Percentiles rank a stretch among this genome's conserved stretches.
These are phyloP conservation scores for barley (Hordeum vulgare) DNA, from an alignment of 176 grass and related monocot species.

Conservation along the genomic window MorexV3_pseudomolecules_assembly NC_058518.1:370330385-370330884, in stretches of 20 bases:
- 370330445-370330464: conserved; percentile 85
- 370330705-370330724: conserved; percentile 86
- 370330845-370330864: neutral
- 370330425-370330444: conserved; percentile 1
- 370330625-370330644: conserved; percentile 99
- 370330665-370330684: conserved; percentile 38
- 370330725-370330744: conserved; percentile 79
- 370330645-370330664: conserved; percentile 87
- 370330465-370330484: conserved; percentile 87
- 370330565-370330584: conserved; percentile 52
- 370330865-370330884: neutral
- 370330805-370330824: conserved; percentile 91
- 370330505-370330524: conserved; percentile 92
- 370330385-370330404: neutral
- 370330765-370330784: conserved; percentile 87
- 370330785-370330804: conserved; percentile 79
- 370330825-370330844: conserved; percentile 76
- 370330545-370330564: conserved; percentile 59
- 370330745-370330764: conserved; percentile 70
- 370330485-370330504: conserved; percentile 95
- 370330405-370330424: conserved; percentile 13
- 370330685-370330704: conserved; percentile 92
- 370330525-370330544: conserved; percentile 73
- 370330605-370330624: conserved; percentile 73
- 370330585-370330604: conserved; percentile 88